These are phyloP conservation scores for Magnusiomyces paraingens DNA, from an alignment of 1,139 yeast genomes.

Conservation along the genomic window DNA sequence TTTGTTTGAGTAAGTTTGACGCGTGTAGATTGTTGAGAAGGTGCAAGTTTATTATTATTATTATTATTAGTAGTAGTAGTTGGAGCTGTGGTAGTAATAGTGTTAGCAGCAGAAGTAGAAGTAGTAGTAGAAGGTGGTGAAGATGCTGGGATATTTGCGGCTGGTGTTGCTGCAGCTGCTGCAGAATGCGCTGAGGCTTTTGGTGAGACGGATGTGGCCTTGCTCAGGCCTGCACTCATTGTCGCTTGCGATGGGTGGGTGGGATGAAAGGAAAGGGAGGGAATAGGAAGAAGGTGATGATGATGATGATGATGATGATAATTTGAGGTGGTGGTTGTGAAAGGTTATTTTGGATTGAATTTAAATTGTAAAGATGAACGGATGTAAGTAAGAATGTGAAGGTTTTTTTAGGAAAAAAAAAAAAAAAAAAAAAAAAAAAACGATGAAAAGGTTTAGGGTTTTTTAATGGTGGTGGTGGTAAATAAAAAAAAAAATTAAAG, in stretches of 20 bases:
- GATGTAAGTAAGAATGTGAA: background rate
- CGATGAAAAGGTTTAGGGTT: background rate
- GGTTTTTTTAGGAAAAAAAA: background rate
- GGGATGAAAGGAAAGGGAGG: background rate
- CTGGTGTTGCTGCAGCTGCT: background rate
- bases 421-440: background rate
- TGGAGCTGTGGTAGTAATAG: no score
- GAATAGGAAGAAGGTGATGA: no score
- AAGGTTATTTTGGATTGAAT: no score
- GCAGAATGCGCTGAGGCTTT: background rate
- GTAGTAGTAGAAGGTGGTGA: background rate
- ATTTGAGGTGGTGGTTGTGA: no score
- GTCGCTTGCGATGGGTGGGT: background rate
- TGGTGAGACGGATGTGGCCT: conserved; percentile 1
- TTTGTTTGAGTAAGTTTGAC: no score
- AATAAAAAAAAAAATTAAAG: background rate
- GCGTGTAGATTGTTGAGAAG: no score
- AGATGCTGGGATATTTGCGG: background rate
- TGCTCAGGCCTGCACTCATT: background rate
- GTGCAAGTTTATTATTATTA: no score
- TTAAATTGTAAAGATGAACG: no score
- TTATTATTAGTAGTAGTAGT: no score
- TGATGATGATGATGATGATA: no score
- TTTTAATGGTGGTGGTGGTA: background rate
- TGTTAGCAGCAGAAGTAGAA: no score